A percentile compares a stretch with the other conserved stretches of the same genome.
Evolutionary conservation across 2,329 filamentous ascomycete species (phyloP).

Genomic region (Alternaria ventricosa): DNA sequence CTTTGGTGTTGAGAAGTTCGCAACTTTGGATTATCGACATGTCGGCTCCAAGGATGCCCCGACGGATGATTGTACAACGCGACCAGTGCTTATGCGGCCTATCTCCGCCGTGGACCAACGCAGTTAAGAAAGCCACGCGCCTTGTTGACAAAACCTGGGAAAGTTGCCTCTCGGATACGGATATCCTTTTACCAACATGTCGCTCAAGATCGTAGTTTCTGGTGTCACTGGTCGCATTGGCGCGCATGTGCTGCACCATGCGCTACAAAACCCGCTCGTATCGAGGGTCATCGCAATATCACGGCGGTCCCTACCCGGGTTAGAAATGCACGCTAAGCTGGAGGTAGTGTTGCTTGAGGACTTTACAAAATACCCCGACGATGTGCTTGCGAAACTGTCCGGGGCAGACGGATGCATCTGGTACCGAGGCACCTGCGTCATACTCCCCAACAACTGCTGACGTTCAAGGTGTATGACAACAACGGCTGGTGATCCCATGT

Average conservation of each 20-base stretch:
- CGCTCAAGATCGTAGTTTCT: conserved; percentile 15
- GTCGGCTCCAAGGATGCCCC: conserved; percentile 8
- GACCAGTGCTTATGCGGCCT: conserved; percentile 17
- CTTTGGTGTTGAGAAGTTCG: neutral
- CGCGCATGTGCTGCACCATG: conserved; percentile 15
- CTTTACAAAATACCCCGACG: conserved; percentile 19
- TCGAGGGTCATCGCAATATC: conserved; percentile 20
- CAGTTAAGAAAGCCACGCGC: conserved; percentile 11
- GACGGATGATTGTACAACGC: conserved; percentile 4
- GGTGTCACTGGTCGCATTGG: conserved; percentile 23
- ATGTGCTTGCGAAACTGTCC: conserved; percentile 18
- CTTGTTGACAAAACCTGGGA: neutral
- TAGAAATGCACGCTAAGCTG: conserved; percentile 9
- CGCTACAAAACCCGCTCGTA: conserved; percentile 15
- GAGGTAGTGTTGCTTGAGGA: conserved; percentile 21
- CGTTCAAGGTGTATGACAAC: conserved; percentile 25
- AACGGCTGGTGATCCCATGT: conserved; percentile 15
- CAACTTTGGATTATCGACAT: neutral
- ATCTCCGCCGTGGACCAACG: conserved; percentile 25
- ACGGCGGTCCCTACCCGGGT: conserved; percentile 19
- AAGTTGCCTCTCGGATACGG: neutral
- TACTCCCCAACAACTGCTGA: conserved; percentile 8
- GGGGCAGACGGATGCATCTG: conserved; percentile 23
- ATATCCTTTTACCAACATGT: conserved; percentile 14
- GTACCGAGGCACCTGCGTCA: conserved; percentile 5